These are phyloP conservation scores for Nyssa sinensis DNA, from an alignment of 148 eudicot genomes.

Conservation along the genomic window DNA sequence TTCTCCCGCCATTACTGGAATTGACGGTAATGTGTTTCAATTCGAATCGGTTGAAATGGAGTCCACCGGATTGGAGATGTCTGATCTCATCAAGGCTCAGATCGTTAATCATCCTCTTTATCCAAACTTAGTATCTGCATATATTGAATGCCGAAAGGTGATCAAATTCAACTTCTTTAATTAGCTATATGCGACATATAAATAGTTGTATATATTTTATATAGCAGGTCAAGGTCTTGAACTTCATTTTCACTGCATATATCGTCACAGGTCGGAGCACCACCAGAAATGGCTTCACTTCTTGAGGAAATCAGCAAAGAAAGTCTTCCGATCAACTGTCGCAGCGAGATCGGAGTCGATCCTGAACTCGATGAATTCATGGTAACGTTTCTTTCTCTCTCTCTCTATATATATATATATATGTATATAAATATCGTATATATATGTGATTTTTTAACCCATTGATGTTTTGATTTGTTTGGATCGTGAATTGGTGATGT, in stretches of 20 bases:
- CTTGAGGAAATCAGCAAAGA: slow-evolving; percentile 17
- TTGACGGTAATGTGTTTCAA: neutral
- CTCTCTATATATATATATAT: neutral
- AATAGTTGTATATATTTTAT: neutral
- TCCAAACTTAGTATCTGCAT: slow-evolving; percentile 40
- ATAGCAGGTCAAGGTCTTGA: too few species aligned
- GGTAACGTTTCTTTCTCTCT: slow-evolving; percentile 9
- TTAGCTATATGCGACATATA: neutral
- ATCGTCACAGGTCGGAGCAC: slow-evolving; percentile 23
- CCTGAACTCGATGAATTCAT: slow-evolving; percentile 31
- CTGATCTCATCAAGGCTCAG: slow-evolving; percentile 42
- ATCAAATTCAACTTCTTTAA: neutral
- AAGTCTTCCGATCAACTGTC: neutral
- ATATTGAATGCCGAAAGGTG: slow-evolving; percentile 43
- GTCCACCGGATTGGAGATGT: slow-evolving; percentile 23
- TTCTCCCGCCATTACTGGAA: neutral
- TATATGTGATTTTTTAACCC: neutral
- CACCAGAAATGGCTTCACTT: slow-evolving; percentile 22
- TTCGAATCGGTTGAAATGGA: slow-evolving; percentile 11
- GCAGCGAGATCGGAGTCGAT: slow-evolving; percentile 18
- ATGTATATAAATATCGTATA: neutral
- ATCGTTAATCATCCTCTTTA: slow-evolving; percentile 50
- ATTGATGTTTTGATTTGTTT: neutral
- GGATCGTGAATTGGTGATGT: too few species aligned
- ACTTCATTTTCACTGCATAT: too few species aligned